A percentile compares a stretch with the other conserved stretches of the same genome.
These are phyloP conservation scores for Sordariomycetes sp. DNA, from an alignment of 2,329 filamentous ascomycete species.

Conservation along the genomic window DNA sequence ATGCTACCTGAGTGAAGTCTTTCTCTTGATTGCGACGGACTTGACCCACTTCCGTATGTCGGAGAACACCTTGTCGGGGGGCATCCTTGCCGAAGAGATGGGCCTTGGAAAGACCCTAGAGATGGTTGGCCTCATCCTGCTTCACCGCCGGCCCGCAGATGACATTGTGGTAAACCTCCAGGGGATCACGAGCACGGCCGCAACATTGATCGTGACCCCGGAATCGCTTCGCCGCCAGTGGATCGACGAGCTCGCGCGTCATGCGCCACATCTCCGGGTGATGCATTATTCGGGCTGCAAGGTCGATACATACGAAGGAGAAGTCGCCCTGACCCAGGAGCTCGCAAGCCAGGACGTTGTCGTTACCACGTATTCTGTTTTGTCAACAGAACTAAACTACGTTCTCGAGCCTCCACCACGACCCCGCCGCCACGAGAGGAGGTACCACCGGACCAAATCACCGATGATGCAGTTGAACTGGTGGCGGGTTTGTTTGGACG, in stretches of 20 bases:
- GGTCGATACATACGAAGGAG: conserved; percentile 20
- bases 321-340: conserved; percentile 27
- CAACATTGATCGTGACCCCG: conserved; percentile 53
- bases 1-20: conserved; percentile 52
- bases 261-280: conserved; percentile 46
- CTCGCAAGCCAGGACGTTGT: conserved; percentile 46
- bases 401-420: conserved; percentile 61
- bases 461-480: conserved; percentile 73
- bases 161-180: not conserved
- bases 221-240: conserved; percentile 48
- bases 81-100: conserved; percentile 74
- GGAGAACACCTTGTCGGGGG: conserved; percentile 37
- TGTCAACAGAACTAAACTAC: conserved; percentile 75
- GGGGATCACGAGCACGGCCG: conserved; percentile 27
- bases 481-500: conserved; percentile 76
- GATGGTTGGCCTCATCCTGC: conserved; percentile 57
- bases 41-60: conserved; percentile 27
- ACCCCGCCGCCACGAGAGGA: conserved; percentile 51
- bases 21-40: conserved; percentile 46
- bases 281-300: conserved; percentile 45
- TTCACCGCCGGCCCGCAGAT: conserved; percentile 32
- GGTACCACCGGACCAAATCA: conserved; percentile 56
- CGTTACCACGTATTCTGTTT: conserved; percentile 55
- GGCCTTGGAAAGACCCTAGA: conserved; percentile 74
- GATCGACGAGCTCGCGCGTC: conserved; percentile 46